Conservation (phyloP, 2,329 filamentous ascomycete species). For the Colletotrichum viniferum region DNA sequence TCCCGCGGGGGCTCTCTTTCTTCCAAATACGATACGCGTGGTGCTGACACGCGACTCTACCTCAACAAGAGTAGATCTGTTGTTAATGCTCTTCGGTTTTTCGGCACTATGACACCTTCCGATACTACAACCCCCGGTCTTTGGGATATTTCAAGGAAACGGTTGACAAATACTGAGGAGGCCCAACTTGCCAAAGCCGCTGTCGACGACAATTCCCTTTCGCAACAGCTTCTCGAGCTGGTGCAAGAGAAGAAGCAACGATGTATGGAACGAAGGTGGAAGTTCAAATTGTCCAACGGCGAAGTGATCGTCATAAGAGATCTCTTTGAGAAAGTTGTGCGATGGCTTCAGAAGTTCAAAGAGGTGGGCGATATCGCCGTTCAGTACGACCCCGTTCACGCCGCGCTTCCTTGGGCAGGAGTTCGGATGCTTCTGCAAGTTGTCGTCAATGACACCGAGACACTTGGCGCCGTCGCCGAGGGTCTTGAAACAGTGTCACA, state of each 20-base stretch:
- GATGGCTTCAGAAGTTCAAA: rapidly evolving
- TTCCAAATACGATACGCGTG: too few relatives aligned
- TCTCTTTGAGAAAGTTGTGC: rapidly evolving
- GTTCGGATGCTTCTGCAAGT: background rate
- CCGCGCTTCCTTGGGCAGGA: background rate
- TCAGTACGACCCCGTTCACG: background rate
- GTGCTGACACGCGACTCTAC: too few relatives aligned
- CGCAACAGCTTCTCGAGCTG: background rate
- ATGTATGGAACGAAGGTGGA: background rate
- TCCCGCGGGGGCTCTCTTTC: too few relatives aligned
- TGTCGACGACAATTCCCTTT: rapidly evolving
- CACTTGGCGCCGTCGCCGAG: too few relatives aligned
- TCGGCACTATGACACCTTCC: too few relatives aligned
- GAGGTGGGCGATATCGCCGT: background rate
- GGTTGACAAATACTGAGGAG: background rate
- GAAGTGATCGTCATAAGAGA: rapidly evolving
- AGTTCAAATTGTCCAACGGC: rapidly evolving
- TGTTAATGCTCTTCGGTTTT: too few relatives aligned
- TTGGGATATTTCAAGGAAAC: background rate
- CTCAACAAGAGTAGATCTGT: too few relatives aligned
- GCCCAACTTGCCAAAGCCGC: background rate
- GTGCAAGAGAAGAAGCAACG: background rate
- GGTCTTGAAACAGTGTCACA: too few relatives aligned
- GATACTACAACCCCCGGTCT: rapidly evolving
- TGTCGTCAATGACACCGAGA: too few relatives aligned